phyloP scores from a whole-genome alignment of 2,329 filamentous ascomycete species.

The Pyrenophora teres region DNA sequence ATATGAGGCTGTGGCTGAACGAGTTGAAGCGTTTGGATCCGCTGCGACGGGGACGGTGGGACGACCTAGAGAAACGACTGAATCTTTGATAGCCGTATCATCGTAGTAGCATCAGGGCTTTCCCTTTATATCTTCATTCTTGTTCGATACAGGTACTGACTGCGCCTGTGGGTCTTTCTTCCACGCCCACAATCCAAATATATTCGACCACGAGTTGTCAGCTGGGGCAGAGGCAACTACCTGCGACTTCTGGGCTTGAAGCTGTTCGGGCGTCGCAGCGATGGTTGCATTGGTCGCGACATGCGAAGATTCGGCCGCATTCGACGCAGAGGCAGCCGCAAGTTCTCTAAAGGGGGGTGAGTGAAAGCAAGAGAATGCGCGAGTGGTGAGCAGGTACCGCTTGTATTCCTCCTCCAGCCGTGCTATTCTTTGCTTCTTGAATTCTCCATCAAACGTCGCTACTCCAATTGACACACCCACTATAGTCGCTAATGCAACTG shows the following conservation, averaged over 20 bases:
- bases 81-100: slow-evolving; percentile 37
- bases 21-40: slow-evolving; percentile 73
- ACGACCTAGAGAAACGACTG: slow-evolving; percentile 64
- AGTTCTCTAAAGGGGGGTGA: slow-evolving; percentile 30
- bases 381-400: slow-evolving; percentile 21
- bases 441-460: slow-evolving; percentile 42
- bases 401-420: slow-evolving; percentile 42
- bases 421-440: slow-evolving; percentile 40
- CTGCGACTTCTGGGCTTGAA: slow-evolving; percentile 15
- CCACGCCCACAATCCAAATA: slow-evolving; percentile 43
- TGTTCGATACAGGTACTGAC: slow-evolving; percentile 61
- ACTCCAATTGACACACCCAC: slow-evolving; percentile 41
- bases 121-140: slow-evolving; percentile 61
- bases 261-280: slow-evolving; percentile 15
- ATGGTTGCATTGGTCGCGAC: slow-evolving; percentile 18
- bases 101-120: slow-evolving; percentile 56
- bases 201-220: slow-evolving; percentile 32
- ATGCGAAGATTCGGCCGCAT: slow-evolving; percentile 16
- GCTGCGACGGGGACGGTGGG: slow-evolving; percentile 75
- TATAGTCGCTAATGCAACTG: slow-evolving; percentile 37
- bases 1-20: slow-evolving; percentile 60
- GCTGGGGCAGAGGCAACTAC: slow-evolving; percentile 9
- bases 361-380: slow-evolving; percentile 4
- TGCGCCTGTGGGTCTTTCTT: slow-evolving; percentile 43
- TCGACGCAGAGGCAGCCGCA: slow-evolving; percentile 27